Conservation (phyloP, 1,284 basidiomycete species). For the Cutaneotrichosporon cyanovorans region DNA sequence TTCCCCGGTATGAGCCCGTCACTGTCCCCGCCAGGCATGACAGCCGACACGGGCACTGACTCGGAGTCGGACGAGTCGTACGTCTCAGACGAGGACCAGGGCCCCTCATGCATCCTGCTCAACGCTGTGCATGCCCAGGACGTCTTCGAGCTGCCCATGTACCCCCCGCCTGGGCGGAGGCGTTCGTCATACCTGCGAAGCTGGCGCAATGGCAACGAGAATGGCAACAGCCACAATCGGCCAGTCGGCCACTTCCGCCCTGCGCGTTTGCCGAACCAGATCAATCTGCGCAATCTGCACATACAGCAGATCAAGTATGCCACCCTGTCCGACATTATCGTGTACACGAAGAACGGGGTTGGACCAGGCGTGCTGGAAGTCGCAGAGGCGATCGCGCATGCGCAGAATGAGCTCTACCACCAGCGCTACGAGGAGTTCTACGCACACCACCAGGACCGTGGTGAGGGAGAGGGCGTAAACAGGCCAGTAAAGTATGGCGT, state of each 20-base stretch:
- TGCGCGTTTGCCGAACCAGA: conserved; percentile 37
- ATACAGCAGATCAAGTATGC: conserved; percentile 65
- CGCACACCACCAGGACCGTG: conserved; percentile 13
- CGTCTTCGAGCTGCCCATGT: conserved; percentile 38
- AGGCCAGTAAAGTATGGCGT: conserved; percentile 69
- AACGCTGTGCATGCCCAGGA: conserved; percentile 42
- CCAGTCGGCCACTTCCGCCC: conserved; percentile 28
- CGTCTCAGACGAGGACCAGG: conserved; percentile 21
- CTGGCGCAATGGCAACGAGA: not conserved
- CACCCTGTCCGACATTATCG: conserved; percentile 76
- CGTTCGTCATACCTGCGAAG: conserved; percentile 1
- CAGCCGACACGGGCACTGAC: conserved; percentile 4
- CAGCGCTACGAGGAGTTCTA: conserved; percentile 38
- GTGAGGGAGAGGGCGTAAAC: conserved; percentile 31
- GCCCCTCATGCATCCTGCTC: conserved; percentile 38
- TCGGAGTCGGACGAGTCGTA: conserved; percentile 7
- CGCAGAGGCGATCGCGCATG: conserved; percentile 46
- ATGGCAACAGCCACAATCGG: no score
- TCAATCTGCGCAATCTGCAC: conserved; percentile 44
- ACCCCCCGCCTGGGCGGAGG: conserved; percentile 14
- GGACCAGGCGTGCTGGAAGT: conserved; percentile 47
- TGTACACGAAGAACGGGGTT: conserved; percentile 61
- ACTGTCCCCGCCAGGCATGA: conserved; percentile 1
- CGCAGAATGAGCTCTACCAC: conserved; percentile 42
- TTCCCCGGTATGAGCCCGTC: not conserved